Percentiles rank a stretch among this genome's conserved stretches.
Conservation (phyloP, 805 yeast genomes). For the Ogataea populi-albae region DNA sequence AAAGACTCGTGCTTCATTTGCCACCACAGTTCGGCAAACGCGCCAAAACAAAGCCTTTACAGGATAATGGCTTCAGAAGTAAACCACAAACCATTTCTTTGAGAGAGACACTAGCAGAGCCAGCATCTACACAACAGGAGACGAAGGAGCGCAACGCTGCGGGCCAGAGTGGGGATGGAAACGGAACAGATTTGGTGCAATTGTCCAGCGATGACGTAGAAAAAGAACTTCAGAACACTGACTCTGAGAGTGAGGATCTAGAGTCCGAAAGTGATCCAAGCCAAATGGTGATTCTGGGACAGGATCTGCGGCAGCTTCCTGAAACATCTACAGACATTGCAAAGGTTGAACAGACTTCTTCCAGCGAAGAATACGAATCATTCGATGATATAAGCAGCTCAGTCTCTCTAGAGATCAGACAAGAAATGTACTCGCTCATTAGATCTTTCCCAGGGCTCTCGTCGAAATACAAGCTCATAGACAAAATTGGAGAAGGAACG, state of each 20-base stretch:
- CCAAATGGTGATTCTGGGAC: neutral
- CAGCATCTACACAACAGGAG: neutral
- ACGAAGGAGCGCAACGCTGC: neutral
- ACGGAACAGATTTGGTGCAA: slow-evolving; percentile 2
- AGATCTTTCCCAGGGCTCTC: slow-evolving; percentile 32
- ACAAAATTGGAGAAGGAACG: slow-evolving; percentile 77
- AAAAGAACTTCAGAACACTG: slow-evolving; percentile 1
- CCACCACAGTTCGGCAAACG: slow-evolving; percentile 17
- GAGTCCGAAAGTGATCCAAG: neutral
- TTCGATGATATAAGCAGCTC: slow-evolving; percentile 12
- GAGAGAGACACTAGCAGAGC: neutral
- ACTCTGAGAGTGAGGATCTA: neutral
- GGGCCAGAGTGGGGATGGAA: slow-evolving; percentile 2
- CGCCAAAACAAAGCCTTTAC: slow-evolving; percentile 2
- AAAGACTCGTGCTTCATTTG: slow-evolving; percentile 18
- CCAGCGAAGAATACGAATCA: slow-evolving; percentile 1
- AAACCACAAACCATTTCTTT: neutral
- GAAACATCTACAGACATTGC: neutral
- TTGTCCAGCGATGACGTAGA: slow-evolving; percentile 14
- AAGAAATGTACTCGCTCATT: slow-evolving; percentile 32
- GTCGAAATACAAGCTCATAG: slow-evolving; percentile 37
- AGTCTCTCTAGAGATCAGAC: slow-evolving; percentile 25
- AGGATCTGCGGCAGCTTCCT: slow-evolving; percentile 1
- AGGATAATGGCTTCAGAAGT: neutral
- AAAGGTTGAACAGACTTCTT: neutral